Evolutionary conservation across 2,329 filamentous ascomycete genomes (phyloP), one percentile per base, ranked within the genome.

Genomic region (Chalaropsis thielavioides): DNA sequence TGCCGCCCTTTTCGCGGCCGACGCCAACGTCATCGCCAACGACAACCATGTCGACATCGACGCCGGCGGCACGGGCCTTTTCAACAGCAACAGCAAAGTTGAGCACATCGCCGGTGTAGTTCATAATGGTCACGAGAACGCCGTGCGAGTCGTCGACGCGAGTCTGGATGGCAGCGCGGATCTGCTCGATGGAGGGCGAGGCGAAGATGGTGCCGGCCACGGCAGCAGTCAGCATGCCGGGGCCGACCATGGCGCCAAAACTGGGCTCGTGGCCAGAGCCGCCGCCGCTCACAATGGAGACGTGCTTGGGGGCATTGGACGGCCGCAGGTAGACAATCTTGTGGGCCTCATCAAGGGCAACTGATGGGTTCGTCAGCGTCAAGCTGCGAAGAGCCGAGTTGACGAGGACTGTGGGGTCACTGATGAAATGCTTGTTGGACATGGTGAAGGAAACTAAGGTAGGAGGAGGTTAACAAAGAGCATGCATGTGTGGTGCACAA

Each of bases 61-160:
- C 75, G 0, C 90, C 92, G 0, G 84, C 83, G 1, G 90, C 90
- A 66, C 88, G 86, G 17, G 91, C 91, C 77, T 96, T 96, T 75
- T 96, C 92, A 8, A 94, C 89, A 0, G 87, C 92, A 82, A 96
- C 87, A 64, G 91, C 92, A 72, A 96, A 96, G 76, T 96, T 95
- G 69, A 96, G 81, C 64, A 96, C 83, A 73, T 92, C 89, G 44
- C 89, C 89, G 0, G 90, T 95, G 75, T 95, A 95, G 74, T 96
- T 96, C 89, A 95, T 96, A 38, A 95, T 89, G 5, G 92, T 86
- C n/a, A 96, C 88, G 49, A 96, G 74, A 1, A 96, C 88, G 27
- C 92, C 92, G 68, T 83, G 82, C 56, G 82, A 79, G 2, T 81
- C 81, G 67, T 89, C 84, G 2, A 95, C 88, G 22, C 89, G 81